Base-by-base conservation (phyloP, 2,329 filamentous ascomycete species). In the Pestalotiopsis sp. region DNA sequence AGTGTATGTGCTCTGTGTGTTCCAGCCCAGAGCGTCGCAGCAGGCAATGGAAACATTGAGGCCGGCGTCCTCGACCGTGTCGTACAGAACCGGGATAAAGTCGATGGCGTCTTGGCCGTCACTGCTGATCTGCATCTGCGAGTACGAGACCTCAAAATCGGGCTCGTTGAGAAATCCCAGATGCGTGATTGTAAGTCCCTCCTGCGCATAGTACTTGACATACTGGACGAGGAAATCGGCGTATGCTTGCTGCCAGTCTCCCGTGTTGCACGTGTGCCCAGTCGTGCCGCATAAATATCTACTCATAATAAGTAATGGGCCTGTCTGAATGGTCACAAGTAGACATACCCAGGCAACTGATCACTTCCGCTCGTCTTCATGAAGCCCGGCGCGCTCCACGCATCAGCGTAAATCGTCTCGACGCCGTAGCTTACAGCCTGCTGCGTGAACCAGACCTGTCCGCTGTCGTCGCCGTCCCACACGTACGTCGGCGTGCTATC, bases 371-470 rank as follows among this genome's bases (percentile, higher is more conserved):
- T 84, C 1, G 82, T 84, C 74, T 85, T 85, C 83, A 85, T 85
- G 72, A 81, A 85, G 0, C 82, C 82, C 0, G 83, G 83, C 0
- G 84, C 83, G 67, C 78, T 81, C 84, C 83, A 85, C 1, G 84
- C 83, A 72, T 85, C 80, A 3, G 80, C 81, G 41, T 83, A 83
- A 20, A 84, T 78, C 0, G 75, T 77, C 67, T 75, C 76, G 20
- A 82, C 78, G 1, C 80, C 80, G 57, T 82, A 81, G 45, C 74
- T 73, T 49, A 79, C 74, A 1, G 86, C 86, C 74, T 86, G 79
- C 75, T 88, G 80, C 7, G 83, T 82, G 52, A 89, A 78, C 76
- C 81, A 87, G 14, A 89, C 75, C 77, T 89, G 87, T 6, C 84
- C 84, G 13, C 77, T 76, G 67, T 87, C 83, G 65, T 84, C 81